These are phyloP conservation scores for Solanum paucissectum DNA, from an alignment of 257 asterid species.

Conservation along the genomic window DNA sequence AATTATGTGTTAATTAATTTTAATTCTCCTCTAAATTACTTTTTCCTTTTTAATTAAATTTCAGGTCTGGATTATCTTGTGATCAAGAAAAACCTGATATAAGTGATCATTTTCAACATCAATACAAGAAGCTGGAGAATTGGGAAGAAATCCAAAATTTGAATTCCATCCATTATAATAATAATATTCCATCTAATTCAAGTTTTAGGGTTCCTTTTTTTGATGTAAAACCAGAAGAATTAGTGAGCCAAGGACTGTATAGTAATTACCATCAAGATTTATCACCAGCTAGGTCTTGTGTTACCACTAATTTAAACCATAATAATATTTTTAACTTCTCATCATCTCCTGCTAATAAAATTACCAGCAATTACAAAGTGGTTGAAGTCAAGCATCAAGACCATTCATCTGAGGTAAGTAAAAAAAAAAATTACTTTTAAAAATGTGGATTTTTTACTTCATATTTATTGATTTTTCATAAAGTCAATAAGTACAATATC, in stretches of 20 bases:
- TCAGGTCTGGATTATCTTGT: constrained; percentile 42
- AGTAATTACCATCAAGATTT: not conserved
- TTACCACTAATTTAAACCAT: constrained; percentile 36
- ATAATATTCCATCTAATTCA: not conserved
- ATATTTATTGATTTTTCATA: not conserved
- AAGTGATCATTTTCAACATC: constrained; percentile 28
- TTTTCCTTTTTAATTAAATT: not conserved
- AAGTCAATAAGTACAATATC: not conserved
- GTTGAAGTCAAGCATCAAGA: constrained; percentile 26
- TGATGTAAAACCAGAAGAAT: constrained; percentile 59
- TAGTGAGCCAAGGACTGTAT: not conserved
- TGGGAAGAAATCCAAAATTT: constrained; percentile 56
- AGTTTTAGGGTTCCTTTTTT: constrained; percentile 24
- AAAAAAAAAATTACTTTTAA: not conserved
- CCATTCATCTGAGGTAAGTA: constrained; percentile 53
- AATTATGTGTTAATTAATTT: not conserved
- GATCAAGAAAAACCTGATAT: constrained; percentile 43
- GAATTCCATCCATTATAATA: constrained; percentile 5
- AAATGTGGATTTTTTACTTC: not conserved
- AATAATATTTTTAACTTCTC: constrained; percentile 37
- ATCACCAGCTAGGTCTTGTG: constrained; percentile 58
- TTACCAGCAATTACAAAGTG: not conserved
- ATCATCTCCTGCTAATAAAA: constrained; percentile 7
- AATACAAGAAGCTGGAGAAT: constrained; percentile 51
- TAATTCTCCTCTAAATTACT: not conserved